phyloP scores from a whole-genome alignment of 2,329 filamentous ascomycete species.

The Pestalotiopsis sp. region DNA sequence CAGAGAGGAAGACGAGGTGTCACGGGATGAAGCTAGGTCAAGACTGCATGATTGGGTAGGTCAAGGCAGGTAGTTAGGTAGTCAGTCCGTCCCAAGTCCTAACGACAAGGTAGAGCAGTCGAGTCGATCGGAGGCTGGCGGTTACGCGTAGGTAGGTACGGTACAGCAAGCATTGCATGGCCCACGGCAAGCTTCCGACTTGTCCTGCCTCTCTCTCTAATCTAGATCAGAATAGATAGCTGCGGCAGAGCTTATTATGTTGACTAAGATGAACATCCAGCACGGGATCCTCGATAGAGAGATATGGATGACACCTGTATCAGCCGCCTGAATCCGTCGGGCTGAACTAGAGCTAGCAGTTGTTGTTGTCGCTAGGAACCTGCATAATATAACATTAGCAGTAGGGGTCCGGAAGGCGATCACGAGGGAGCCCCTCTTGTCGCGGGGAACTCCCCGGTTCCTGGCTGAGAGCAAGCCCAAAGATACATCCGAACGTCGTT shows the following conservation, averaged over 20 bases:
- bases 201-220: neutral
- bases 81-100: neutral
- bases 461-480: neutral
- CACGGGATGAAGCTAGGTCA: neutral
- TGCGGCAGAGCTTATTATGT: neutral
- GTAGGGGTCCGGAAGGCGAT: slow-evolving; percentile 4
- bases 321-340: slow-evolving; percentile 17
- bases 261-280: neutral
- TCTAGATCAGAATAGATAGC: neutral
- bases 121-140: neutral
- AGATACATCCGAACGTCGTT: too few relatives aligned
- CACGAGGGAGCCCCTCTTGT: slow-evolving; percentile 2
- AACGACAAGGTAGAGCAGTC: neutral
- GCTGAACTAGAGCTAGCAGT: neutral
- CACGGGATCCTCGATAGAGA: slow-evolving; percentile 10
- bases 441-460: slow-evolving; percentile 11
- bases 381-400: neutral
- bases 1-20: slow-evolving; percentile 3
- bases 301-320: slow-evolving; percentile 1
- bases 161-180: neutral
- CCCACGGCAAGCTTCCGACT: slow-evolving; percentile 2
- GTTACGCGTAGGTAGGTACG: neutral
- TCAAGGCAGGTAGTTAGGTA: neutral
- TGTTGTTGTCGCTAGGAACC: neutral
- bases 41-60: neutral